Evolutionary conservation across 192 early-diverging fungal genomes (phyloP), one percentile per base, ranked within the genome.

Genomic region (Mortierella hygrophila): DNA sequence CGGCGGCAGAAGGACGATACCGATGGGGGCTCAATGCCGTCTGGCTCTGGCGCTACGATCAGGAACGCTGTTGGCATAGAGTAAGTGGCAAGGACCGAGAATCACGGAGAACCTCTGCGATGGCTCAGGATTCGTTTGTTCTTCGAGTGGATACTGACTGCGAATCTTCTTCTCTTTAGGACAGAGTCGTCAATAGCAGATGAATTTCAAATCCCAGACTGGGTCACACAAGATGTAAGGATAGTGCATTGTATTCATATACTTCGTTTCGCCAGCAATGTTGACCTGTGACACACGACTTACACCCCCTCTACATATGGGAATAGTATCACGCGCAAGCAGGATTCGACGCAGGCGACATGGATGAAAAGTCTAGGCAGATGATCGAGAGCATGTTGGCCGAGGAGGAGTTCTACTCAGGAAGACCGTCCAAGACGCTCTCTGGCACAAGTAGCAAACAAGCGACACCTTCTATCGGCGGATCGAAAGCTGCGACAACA

Each of bases 321-420:
- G 18, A 18, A 76, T 73, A 77, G 83, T 80, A 80, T 37, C 83
- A 86, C 10, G 74, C 68, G 3, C 84, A 86, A 47, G 44, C 57
- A 44, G 63, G 71, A 47, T 81, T 81, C 37, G 78, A 80, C 1
- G 21, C 79, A 0, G 84, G 47, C 60, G 90, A 90, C 47, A 90
- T 91, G 85, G 93, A 94, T 86, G 89, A 88, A 71, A 88, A 90
- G 72, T 93, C 93, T 0, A 83, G 89, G 32, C 71, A 77, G 37
- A 84, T 94, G 57, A 94, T 94, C 65, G 90, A 91, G 32, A 88
- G 89, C 52, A 94, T 94, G 93, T 78, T 94, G 21, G 93, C 92
- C 13, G 93, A 94, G 32, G 93, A 94, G 75, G 87, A 89, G 60
- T 92, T 90, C 71, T 94, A 93, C 75, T 90, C 91, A 54, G 90